Percentiles rank a stretch among this genome's conserved stretches.
These are phyloP conservation scores for Phialocephala sp. DNA, from an alignment of 2,329 filamentous ascomycete genomes.

Conservation along the genomic window DNA sequence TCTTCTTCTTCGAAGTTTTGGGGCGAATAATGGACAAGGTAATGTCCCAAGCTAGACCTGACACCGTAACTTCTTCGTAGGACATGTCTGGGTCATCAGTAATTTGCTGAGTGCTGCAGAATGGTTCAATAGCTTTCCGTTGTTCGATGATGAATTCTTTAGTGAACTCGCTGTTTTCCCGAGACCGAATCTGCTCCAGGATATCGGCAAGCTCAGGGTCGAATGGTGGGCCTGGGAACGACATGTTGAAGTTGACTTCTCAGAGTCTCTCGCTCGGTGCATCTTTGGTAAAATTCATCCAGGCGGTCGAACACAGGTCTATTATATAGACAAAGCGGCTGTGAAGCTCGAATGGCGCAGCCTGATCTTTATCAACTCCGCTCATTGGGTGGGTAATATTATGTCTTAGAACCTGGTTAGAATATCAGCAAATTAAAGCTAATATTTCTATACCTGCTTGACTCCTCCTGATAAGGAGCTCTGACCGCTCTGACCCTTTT, in stretches of 20 bases:
- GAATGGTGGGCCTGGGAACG: constrained; percentile 3
- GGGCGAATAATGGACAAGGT: constrained; percentile 23
- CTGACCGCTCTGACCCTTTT: background rate
- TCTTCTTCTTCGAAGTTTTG: background rate
- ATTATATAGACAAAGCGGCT: background rate
- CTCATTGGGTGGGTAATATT: too few relatives aligned
- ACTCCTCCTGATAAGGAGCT: too few relatives aligned
- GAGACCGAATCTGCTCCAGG: background rate
- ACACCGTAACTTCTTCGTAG: constrained; percentile 19
- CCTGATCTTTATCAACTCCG: background rate
- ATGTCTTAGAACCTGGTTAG: too few relatives aligned
- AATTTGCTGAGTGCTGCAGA: background rate
- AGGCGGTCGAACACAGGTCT: background rate
- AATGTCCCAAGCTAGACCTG: constrained; percentile 19
- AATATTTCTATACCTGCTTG: too few relatives aligned
- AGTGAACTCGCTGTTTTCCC: background rate
- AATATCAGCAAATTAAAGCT: too few relatives aligned
- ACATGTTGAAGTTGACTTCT: background rate
- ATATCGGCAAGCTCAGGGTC: background rate
- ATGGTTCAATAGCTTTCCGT: background rate
- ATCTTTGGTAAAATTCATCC: background rate
- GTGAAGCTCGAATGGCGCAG: background rate
- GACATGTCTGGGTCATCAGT: constrained; percentile 9
- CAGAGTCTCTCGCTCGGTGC: background rate
- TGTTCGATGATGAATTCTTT: background rate